Evolutionary conservation across 176 grass and related monocot species (phyloP), one percentile per base, ranked within the genome.

Genomic region (Musa itinerans): DNA sequence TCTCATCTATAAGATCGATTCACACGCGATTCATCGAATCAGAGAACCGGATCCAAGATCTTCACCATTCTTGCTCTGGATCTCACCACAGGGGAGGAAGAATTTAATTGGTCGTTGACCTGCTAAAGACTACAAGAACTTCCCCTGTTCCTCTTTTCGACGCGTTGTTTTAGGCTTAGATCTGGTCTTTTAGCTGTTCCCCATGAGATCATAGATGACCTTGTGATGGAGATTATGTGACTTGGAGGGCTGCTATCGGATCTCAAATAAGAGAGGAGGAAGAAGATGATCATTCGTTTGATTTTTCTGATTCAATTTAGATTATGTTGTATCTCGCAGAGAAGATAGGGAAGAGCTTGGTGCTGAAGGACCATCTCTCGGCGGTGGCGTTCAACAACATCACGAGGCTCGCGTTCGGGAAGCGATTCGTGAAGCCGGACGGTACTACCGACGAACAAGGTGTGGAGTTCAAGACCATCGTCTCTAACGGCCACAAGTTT

Each of bases 401-500:
- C 68, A 92, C 90, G 27, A 74, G 86, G 74, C 81, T 92, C 23
- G 84, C 90, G 8, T 96, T 96, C 61, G 92, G 92, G 68, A 96
- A 96, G 79, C 86, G 92, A 53, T 96, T 96, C 78, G 17, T 92
- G 71, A 78, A 84, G 52, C 77, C 84, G 1, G 63, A 76, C 3
- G 92, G 92, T 24, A 74, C 83, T 50, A 75, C 87, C 8, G 84
- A 92, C 43, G 89, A 92, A 53, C 84, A 96, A 84, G 92, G 92
- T 0, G 56, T 74, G 8, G 92, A 96, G 84, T 92, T 96, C 84
- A 92, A 92, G 80, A 9, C 12, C 14, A 92, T 96, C 64, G 84
- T 92, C 15, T 11, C 63, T 52, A 82, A 92, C 49, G 89, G 92
- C 12, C 75, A 87, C 68, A 96, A 96, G 78, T 74, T 92, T 63